phyloP scores from a whole-genome alignment of 1,284 basidiomycete species.

The Trichosporon sp. region DNA sequence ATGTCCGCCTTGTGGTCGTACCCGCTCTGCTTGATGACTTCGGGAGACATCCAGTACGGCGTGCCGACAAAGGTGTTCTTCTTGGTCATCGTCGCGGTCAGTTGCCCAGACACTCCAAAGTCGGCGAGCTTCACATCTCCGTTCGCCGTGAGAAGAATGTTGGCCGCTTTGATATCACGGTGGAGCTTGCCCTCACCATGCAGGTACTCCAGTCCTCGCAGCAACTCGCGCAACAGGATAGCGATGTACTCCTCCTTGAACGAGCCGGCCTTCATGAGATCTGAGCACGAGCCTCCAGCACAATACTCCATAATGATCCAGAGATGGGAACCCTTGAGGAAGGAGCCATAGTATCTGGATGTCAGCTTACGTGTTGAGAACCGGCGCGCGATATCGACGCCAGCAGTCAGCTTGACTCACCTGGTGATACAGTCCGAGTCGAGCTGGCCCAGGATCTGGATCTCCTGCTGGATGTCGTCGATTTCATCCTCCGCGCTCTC shows the following conservation, averaged over 20 bases:
- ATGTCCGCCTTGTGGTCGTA: slow-evolving; percentile 99
- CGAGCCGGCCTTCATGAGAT: slow-evolving; percentile 92
- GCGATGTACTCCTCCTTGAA: slow-evolving; percentile 99
- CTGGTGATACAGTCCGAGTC: slow-evolving; percentile 95
- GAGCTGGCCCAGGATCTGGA: slow-evolving; percentile 95
- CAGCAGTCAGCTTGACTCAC: slow-evolving; percentile 59
- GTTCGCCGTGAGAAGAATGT: slow-evolving; percentile 86
- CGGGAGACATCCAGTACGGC: slow-evolving; percentile 98
- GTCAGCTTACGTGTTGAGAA: slow-evolving; percentile 10
- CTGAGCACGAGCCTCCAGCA: slow-evolving; percentile 61
- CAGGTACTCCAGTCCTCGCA: slow-evolving; percentile 87
- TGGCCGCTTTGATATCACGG: slow-evolving; percentile 97
- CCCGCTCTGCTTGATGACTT: slow-evolving; percentile 98
- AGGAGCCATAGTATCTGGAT: slow-evolving; percentile 90
- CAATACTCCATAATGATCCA: slow-evolving; percentile 99
- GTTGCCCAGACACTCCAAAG: slow-evolving; percentile 98
- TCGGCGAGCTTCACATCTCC: slow-evolving; percentile 98
- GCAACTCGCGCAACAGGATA: slow-evolving; percentile 88
- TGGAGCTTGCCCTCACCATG: slow-evolving; percentile 96
- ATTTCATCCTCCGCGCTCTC: slow-evolving; percentile 99
- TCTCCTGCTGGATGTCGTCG: slow-evolving; percentile 99
- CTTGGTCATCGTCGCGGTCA: slow-evolving; percentile 95
- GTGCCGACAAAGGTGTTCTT: slow-evolving; percentile 99
- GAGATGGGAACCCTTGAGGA: slow-evolving; percentile 87
- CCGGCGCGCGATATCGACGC: neutral